Evolutionary conservation across 495 filamentous ascomycete genomes (phyloP).

Genomic region (Xylaria scruposa): DNA sequence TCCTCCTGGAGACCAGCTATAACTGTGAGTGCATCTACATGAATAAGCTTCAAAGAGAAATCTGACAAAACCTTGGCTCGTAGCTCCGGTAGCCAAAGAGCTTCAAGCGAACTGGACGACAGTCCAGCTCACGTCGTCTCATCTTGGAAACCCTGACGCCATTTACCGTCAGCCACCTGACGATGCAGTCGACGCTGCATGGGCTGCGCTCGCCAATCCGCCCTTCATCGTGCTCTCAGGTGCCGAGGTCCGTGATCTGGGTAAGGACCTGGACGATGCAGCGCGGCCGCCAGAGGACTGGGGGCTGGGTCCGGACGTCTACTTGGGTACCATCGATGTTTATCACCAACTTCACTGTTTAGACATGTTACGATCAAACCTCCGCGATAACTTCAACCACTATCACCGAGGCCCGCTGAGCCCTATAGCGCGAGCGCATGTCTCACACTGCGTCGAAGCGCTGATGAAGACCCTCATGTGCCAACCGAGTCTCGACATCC

Average conservation of each 20-base stretch:
- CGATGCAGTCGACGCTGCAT: neutral
- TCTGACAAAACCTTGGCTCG: neutral
- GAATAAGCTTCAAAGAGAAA: neutral
- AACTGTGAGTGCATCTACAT: neutral
- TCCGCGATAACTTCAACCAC: conserved; percentile 19
- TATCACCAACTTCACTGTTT: conserved; percentile 29
- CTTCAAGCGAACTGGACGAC: conserved; percentile 3
- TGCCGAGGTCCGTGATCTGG: conserved; percentile 34
- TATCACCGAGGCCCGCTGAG: conserved; percentile 16
- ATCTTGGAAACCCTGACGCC: neutral
- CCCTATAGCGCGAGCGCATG: conserved; percentile 8
- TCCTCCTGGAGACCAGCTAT: neutral
- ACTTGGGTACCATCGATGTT: conserved; percentile 32
- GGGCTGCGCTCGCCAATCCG: conserved; percentile 2
- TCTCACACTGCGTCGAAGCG: conserved; percentile 14
- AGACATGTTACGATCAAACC: conserved; percentile 25
- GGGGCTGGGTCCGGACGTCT: conserved; percentile 37
- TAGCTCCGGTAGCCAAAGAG: conserved; percentile 4
- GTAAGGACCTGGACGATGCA: conserved; percentile 38
- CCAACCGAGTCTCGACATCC: conserved; percentile 13
- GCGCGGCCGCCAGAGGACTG: conserved; percentile 35
- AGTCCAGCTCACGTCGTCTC: neutral
- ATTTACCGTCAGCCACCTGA: conserved; percentile 7
- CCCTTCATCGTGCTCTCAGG: conserved; percentile 26
- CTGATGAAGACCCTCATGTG: conserved; percentile 20